A percentile compares a stretch with the other conserved stretches of the same genome.
These are phyloP conservation scores for Raphanus sativus DNA, from an alignment of 345 rosid genomes.

Conservation along the genomic window DNA sequence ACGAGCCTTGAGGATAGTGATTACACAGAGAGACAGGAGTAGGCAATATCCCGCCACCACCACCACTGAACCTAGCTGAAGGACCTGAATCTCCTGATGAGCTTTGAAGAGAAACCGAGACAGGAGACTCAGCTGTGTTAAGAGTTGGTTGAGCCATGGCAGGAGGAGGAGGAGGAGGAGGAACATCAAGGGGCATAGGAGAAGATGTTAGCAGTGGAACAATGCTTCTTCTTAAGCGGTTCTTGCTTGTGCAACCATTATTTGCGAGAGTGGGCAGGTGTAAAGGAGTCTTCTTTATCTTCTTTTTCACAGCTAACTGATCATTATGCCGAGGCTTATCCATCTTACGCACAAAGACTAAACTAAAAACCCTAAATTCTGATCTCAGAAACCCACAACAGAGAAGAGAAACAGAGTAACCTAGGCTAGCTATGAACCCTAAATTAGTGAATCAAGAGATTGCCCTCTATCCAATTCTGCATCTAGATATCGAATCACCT, in stretches of 20 bases:
- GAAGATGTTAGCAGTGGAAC: neutral
- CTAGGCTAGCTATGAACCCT: neutral
- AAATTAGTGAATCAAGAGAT: neutral
- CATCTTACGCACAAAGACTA: constrained; percentile 37
- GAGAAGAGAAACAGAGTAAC: neutral
- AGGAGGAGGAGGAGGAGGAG: constrained; percentile 31
- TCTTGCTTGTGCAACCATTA: constrained; percentile 66
- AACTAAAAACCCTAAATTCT: neutral
- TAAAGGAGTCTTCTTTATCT: constrained; percentile 66
- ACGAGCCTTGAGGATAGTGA: constrained; percentile 69
- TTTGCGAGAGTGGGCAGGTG: constrained; percentile 59
- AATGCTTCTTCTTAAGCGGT: constrained; percentile 22
- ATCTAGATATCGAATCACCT: neutral
- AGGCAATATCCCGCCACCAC: constrained; percentile 36
- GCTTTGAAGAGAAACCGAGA: constrained; percentile 73
- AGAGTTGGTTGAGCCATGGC: constrained; percentile 8
- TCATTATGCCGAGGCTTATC: constrained; percentile 62
- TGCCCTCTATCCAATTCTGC: too few relatives aligned
- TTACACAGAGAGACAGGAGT: constrained; percentile 73
- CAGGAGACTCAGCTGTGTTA: constrained; percentile 61
- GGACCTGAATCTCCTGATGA: constrained; percentile 53
- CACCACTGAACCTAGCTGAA: constrained; percentile 48
- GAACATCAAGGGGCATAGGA: constrained; percentile 40
- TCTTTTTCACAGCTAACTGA: constrained; percentile 74
- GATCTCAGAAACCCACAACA: neutral